Percentiles rank a stretch among this genome's conserved stretches.
These are phyloP conservation scores for Exserohilum rostratum DNA, from an alignment of 2,329 filamentous ascomycete species.

Conservation along the genomic window DNA sequence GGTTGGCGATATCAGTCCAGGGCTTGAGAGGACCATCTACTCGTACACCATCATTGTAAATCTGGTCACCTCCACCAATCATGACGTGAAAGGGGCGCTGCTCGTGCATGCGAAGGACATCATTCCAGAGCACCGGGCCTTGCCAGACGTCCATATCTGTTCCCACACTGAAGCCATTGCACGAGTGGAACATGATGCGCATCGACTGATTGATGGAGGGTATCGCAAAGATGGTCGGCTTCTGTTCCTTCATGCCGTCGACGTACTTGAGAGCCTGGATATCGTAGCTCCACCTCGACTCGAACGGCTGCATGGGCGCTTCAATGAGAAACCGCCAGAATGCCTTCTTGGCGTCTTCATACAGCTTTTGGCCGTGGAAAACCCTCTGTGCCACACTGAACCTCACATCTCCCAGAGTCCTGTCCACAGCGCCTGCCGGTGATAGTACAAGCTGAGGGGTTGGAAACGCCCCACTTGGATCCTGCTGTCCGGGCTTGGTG, in stretches of 20 bases:
- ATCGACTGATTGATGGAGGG: constrained; percentile 67
- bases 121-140: constrained; percentile 68
- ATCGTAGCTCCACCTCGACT: constrained; percentile 79
- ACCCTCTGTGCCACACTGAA: constrained; percentile 38
- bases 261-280: constrained; percentile 70
- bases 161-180: constrained; percentile 71
- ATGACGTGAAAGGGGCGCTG: constrained; percentile 69
- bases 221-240: constrained; percentile 58
- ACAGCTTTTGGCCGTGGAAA: constrained; percentile 62
- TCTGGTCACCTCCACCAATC: constrained; percentile 91
- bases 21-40: constrained; percentile 78
- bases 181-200: constrained; percentile 73
- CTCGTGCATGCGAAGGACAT: constrained; percentile 66
- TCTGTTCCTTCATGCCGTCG: constrained; percentile 51
- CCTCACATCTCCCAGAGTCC: constrained; percentile 27
- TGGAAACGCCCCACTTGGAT: neutral
- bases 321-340: constrained; percentile 66
- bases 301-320: constrained; percentile 71
- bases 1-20: constrained; percentile 67
- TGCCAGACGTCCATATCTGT: constrained; percentile 68
- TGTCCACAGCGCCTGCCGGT: constrained; percentile 52
- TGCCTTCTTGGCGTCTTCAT: constrained; percentile 63
- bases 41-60: constrained; percentile 78
- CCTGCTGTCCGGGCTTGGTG: constrained; percentile 69
- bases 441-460: constrained; percentile 66